phyloP scores from a whole-genome alignment of 164 flowering plant genomes.

The Annona squamosa region DNA sequence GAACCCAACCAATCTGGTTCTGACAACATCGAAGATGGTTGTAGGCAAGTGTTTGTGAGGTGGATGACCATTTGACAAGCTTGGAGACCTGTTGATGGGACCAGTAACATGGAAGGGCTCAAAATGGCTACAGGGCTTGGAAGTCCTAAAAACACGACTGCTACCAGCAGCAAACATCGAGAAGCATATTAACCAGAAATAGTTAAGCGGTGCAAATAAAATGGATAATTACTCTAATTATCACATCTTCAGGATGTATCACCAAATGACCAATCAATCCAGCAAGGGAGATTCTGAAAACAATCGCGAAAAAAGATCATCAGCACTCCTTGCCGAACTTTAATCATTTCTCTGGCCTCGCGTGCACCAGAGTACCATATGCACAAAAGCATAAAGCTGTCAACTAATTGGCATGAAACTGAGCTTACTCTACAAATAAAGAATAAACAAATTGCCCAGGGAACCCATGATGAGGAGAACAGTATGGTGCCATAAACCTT shows the following conservation, averaged over 20 bases:
- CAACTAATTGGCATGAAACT: neutral
- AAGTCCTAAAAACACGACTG: no score
- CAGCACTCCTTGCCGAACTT: neutral
- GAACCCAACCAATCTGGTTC: no score
- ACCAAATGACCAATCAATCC: neutral
- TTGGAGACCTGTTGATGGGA: no score
- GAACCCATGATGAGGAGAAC: neutral
- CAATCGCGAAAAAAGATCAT: neutral
- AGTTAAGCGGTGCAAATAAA: no score
- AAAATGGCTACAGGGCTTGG: no score
- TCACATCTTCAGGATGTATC: neutral
- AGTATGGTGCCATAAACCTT: neutral
- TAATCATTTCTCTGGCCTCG: neutral
- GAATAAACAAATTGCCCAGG: slow-evolving; percentile 13
- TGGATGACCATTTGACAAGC: no score
- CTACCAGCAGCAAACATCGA: no score
- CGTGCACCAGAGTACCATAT: neutral
- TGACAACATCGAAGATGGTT: no score
- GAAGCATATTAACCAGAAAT: no score
- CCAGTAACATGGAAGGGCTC: no score
- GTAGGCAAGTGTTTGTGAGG: no score
- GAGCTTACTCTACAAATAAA: slow-evolving; percentile 8
- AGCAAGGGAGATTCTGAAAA: neutral
- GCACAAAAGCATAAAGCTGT: neutral
- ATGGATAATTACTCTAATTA: no score